Percentiles rank a stretch among this genome's conserved stretches.
phyloP scores from a whole-genome alignment of 2,329 filamentous ascomycete species.

The Cytospora mali region DNA sequence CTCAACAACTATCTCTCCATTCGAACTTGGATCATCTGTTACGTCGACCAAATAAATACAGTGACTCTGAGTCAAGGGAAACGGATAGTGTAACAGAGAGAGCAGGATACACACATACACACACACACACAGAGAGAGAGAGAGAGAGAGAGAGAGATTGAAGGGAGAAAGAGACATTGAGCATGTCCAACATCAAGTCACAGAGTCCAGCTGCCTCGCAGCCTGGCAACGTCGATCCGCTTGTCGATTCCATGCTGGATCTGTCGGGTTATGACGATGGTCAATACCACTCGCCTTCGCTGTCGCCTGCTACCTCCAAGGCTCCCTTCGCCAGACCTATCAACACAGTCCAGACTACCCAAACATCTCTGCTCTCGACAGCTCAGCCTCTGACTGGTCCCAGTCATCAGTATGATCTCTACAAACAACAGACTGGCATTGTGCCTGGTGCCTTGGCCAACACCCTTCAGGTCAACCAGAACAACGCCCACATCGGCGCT shows the following conservation, averaged over 20 bases:
- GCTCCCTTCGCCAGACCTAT: conserved; percentile 53
- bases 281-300: conserved; percentile 60
- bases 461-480: conserved; percentile 76
- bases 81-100: not conserved
- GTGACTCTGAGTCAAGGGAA: not conserved
- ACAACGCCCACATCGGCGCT: conserved; percentile 51
- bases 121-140: too few relatives aligned
- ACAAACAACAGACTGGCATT: conserved; percentile 93
- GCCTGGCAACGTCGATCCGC: conserved; percentile 49
- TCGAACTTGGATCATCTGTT: not conserved
- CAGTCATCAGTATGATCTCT: conserved; percentile 92
- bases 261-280: conserved; percentile 65
- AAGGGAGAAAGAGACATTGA: conserved; percentile 6
- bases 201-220: conserved; percentile 34
- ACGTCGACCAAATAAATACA: not conserved
- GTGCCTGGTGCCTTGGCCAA: conserved; percentile 81
- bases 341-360: conserved; percentile 48
- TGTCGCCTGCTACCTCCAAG: conserved; percentile 60
- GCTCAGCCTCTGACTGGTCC: conserved; percentile 71
- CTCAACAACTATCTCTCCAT: not conserved
- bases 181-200: conserved; percentile 34
- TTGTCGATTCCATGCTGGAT: conserved; percentile 62
- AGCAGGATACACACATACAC: not conserved
- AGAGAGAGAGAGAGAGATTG: not conserved
- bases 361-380: conserved; percentile 53